These are phyloP conservation scores for Coniella lustricola DNA, from an alignment of 2,329 filamentous ascomycete genomes.

Conservation along the genomic window DNA sequence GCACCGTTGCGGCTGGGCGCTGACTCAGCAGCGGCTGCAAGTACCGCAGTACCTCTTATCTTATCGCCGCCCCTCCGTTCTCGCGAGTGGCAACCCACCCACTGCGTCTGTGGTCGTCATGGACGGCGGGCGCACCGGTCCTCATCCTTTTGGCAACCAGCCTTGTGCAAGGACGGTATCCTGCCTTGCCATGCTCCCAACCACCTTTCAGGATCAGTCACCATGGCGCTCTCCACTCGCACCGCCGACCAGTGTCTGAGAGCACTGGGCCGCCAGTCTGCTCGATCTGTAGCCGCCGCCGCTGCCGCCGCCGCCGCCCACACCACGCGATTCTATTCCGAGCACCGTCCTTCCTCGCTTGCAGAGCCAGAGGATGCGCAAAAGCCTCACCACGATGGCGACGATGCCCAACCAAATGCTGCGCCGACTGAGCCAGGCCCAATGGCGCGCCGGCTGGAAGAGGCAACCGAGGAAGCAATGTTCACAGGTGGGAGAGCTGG, in stretches of 20 bases:
- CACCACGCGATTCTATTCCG: slow-evolving; percentile 5
- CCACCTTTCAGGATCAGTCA: not conserved
- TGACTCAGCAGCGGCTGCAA: no score
- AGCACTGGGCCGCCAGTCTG: not conserved
- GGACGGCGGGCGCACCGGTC: not conserved
- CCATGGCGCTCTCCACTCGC: slow-evolving; percentile 8
- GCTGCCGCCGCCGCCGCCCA: no score
- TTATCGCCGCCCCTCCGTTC: slow-evolving; percentile 6
- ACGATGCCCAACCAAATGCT: not conserved
- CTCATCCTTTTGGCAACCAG: not conserved
- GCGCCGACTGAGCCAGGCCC: slow-evolving; percentile 30
- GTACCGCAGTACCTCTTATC: no score
- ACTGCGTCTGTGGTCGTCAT: slow-evolving; percentile 9
- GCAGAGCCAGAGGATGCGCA: not conserved
- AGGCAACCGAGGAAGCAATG: slow-evolving; percentile 58
- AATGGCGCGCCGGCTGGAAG: slow-evolving; percentile 50
- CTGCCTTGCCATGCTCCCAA: slow-evolving; percentile 1
- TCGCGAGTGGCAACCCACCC: slow-evolving; percentile 3
- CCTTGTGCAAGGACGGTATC: no score
- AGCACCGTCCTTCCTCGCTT: not conserved
- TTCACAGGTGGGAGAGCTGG: slow-evolving; percentile 52
- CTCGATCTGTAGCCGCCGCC: not conserved
- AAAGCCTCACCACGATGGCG: not conserved
- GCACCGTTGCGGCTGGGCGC: no score
- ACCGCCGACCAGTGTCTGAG: not conserved